phyloP scores from a whole-genome alignment of 2,329 filamentous ascomycete species.

The Ophiostoma himal-ulmi region DNA sequence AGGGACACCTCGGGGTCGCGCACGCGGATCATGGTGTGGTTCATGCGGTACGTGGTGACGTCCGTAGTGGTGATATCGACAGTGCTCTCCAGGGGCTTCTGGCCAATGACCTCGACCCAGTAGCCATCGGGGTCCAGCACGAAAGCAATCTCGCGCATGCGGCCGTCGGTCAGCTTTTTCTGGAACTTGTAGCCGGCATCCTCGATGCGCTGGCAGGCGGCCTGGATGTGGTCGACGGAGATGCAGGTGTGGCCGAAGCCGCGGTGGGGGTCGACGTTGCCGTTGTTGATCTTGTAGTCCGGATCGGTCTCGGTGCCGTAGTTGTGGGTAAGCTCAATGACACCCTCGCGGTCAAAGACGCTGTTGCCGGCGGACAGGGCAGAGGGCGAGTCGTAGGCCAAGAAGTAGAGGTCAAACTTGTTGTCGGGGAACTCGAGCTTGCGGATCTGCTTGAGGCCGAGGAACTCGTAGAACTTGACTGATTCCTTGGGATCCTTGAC shows the following conservation, averaged over 20 bases:
- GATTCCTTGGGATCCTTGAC: slow-evolving; percentile 89
- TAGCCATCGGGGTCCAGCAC: slow-evolving; percentile 82
- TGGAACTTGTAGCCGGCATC: slow-evolving; percentile 90
- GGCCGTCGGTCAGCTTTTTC: slow-evolving; percentile 86
- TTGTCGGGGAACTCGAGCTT: slow-evolving; percentile 76
- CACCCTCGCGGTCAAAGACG: slow-evolving; percentile 74
- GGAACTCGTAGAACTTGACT: slow-evolving; percentile 90
- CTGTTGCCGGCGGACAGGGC: slow-evolving; percentile 68
- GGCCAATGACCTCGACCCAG: slow-evolving; percentile 78
- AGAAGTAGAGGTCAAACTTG: slow-evolving; percentile 94
- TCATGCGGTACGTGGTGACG: slow-evolving; percentile 68
- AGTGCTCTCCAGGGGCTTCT: slow-evolving; percentile 65
- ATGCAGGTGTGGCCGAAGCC: slow-evolving; percentile 86
- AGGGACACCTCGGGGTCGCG: slow-evolving; percentile 71
- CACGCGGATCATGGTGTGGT: slow-evolving; percentile 92
- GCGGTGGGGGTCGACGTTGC: slow-evolving; percentile 81
- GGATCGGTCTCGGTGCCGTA: slow-evolving; percentile 86
- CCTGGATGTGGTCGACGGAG: slow-evolving; percentile 76
- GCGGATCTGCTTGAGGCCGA: slow-evolving; percentile 79
- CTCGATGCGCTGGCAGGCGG: slow-evolving; percentile 81
- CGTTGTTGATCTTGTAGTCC: slow-evolving; percentile 74
- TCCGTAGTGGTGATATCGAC: slow-evolving; percentile 69
- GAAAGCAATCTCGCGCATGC: slow-evolving; percentile 85
- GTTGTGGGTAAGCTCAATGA: slow-evolving; percentile 79
- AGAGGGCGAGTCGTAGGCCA: slow-evolving; percentile 74